Evolutionary conservation across 768 basidiomycete species (phyloP), one percentile per base, ranked within the genome.

Genomic region (Royoungia palumana): DNA sequence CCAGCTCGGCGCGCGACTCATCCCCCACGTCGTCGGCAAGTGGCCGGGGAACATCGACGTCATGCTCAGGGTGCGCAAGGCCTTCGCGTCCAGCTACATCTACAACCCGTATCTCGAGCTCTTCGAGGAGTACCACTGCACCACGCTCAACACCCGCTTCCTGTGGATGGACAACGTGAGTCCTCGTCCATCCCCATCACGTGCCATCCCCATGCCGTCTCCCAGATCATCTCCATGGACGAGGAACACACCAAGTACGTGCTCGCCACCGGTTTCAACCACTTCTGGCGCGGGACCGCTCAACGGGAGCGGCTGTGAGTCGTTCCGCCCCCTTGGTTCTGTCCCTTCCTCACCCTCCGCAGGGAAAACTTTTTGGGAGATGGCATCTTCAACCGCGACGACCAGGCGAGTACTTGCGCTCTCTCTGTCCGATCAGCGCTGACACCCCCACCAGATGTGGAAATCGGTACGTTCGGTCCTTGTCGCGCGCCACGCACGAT

Each of bases 21-120:
- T 84, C 41, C 82, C 82, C 4, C 68, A 74, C 17, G 79, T 87
- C 14, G 69, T 76, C 16, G 86, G 86, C 7, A 82, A 77, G 69
- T 86, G 83, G 83, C 86, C 85, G 4, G 87, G 87, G n/a, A 88
- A 88, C 61, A 68, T 88, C 56, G 87, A 89, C 57, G 64, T 88
- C 41, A 73, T 86, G 48, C 59, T 85, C 40, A 70, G 66, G 46
- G 77, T 83, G 71, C 72, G 77, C 56, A 69, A 69, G 19, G 77
- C 78, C 0, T 77, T 80, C 62, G 75, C 78, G 53, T 79, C 74
- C 19, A 75, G 75, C 57, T 88, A 88, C 62, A 70, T 82, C 13
- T 74, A 79, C 38, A 79, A 83, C 46, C 80, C 80, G 4, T 85
- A 85, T 53, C 72, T 78, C n/a, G 71, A 77, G 20, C 72, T 87